A percentile compares a stretch with the other conserved stretches of the same genome.
phyloP scores from a whole-genome alignment of 371 early-diverging fungal species.

The Mucor circinelloides region DNA sequence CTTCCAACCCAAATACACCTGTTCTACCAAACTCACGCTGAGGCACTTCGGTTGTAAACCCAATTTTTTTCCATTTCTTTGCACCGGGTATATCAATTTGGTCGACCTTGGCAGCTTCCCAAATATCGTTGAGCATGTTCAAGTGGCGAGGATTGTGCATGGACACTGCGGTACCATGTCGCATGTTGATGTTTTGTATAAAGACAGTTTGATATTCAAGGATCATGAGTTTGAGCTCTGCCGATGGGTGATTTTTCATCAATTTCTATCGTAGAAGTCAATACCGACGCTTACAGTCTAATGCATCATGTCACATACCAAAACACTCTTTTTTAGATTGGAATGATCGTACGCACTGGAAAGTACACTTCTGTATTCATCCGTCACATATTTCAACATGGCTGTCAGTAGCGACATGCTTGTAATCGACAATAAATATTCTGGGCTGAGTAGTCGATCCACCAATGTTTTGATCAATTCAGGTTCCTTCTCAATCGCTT shows the following conservation, averaged over 20 bases:
- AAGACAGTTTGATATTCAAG: constrained; percentile 69
- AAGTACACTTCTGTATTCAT: constrained; percentile 53
- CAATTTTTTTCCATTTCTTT: constrained; percentile 69
- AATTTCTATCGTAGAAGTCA: constrained; percentile 31
- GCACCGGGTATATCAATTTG: constrained; percentile 36
- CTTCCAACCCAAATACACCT: constrained; percentile 70
- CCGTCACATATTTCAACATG: constrained; percentile 65
- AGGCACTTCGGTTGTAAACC: constrained; percentile 70
- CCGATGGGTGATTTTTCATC: constrained; percentile 64
- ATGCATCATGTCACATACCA: constrained; percentile 41
- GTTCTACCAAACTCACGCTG: constrained; percentile 65
- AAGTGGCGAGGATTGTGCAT: constrained; percentile 54
- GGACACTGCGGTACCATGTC: constrained; percentile 56
- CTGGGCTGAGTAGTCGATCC: constrained; percentile 64
- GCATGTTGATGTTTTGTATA: constrained; percentile 57
- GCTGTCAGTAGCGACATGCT: constrained; percentile 67
- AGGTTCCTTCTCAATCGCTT: constrained; percentile 54
- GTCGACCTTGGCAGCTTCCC: constrained; percentile 55
- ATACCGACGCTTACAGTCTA: background rate
- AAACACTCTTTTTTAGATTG: constrained; percentile 43
- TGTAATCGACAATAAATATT: constrained; percentile 67
- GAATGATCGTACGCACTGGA: constrained; percentile 52
- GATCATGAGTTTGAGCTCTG: constrained; percentile 63
- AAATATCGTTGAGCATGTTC: constrained; percentile 60
- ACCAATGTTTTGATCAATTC: constrained; percentile 61